Evolutionary conservation across 2,329 filamentous ascomycete genomes (phyloP), one percentile per base, ranked within the genome.

Genomic region (Fusarium guadeloupense): DNA sequence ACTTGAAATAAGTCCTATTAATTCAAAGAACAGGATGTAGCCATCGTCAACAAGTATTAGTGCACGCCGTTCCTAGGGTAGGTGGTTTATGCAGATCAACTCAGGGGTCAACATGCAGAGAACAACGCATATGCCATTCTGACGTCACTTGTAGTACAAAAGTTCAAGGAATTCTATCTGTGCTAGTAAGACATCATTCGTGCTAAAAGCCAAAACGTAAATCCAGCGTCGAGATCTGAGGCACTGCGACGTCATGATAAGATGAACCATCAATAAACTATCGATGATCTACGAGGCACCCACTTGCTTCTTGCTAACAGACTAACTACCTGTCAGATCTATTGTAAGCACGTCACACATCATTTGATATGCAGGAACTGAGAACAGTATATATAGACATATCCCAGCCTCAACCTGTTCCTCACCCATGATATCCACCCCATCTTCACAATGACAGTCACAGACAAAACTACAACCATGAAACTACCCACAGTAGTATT

Each of bases 401-500:
- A 7, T 10, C 9, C 4, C 23, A 3, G 12, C 17, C 8, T 7
- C 7, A 3, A 12, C 12, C 38, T 4, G 9, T 39, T 12, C 7
- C 9, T 19, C 50, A 28, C 8, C 19, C 1, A 13, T 8, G 5
- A 33, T 17, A 17, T 20, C 20, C n/a, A n/a, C n/a, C n/a, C 9
- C 21, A 26, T 25, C 31, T 16, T 23, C 44, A 41, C 9, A 14
- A 60, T 60, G 54, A 33, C 30, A 17, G 30, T 39, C 26, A 34
- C 31, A 31, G 33, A 49, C 16, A 44, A 35, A 9, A 19, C 49
- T 3, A 26, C 34, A 19, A 30, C n/a, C 37, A 38, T 38, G 16
- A 33, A 44, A 35, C 63, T 74, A n/a, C 75, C 75, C 6, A 70
- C 56, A 2, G 65, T 76, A 37, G 71, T 50, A 10, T 68, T 76